Evolutionary conservation across 345 rosid genomes (phyloP), one percentile per base, ranked within the genome.

Genomic region (Gossypium mustelinum): DNA sequence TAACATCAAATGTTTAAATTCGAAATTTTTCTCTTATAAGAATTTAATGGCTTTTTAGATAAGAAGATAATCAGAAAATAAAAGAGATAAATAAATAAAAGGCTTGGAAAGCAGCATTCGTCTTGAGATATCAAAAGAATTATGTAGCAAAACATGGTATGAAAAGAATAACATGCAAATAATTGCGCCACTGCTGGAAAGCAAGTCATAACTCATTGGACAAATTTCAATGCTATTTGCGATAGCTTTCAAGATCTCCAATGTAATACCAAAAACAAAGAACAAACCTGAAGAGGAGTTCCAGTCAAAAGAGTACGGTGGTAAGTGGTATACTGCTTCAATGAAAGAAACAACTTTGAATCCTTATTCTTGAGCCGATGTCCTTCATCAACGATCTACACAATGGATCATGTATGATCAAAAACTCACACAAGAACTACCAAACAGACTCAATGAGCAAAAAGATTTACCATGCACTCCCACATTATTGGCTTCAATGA

Each of bases 301-400:
- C 99, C 99, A 58, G 99, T 96, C 83, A 96, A 87, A 73, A 96
- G 98, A 71, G 87, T 88, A 47, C 99, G 97, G 80, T 96, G 99
- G 71, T 86, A 84, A 79, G 94, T 93, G 51, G 85, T 81, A 82
- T 92, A 96, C 82, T 93, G 99, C 81, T 87, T 96, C 88, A 96
- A 56, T n/a, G 97, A 87, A 73, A 85, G 83, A 85, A 93, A 96
- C 79, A 96, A 86, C 82, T 93, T 96, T 44, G 99, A 93, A 76
- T 96, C 99, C 86, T 96, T 96, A 76, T 96, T 96, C 88, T 96
- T 96, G 55, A 96, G 87, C 39, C 99, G 97, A 85, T 96, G 99
- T 72, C 99, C 99, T 87, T 96, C 99, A 86, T 96, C 99, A 73
- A 96, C 99, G 79, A 96, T 96, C 99, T 96, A 84, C 76, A 82